These are phyloP conservation scores for Wickerhamiella slavikovae DNA, from an alignment of 805 yeast species.

Conservation along the genomic window DNA sequence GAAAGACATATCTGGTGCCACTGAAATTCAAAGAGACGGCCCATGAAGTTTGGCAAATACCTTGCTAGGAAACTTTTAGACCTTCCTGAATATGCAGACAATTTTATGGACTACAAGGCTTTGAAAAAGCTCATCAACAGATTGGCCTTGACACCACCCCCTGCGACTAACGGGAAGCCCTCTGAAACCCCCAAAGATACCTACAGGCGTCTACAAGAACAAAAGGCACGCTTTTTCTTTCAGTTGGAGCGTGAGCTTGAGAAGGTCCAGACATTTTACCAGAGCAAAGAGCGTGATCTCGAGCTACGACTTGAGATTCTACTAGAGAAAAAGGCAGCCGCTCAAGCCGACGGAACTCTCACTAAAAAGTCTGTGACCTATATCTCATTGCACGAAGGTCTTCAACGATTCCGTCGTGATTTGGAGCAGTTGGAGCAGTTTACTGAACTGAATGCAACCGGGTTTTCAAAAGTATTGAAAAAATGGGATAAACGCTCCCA, in stretches of 20 bases:
- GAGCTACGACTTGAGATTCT: slow-evolving; percentile 60
- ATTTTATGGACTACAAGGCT: slow-evolving; percentile 87
- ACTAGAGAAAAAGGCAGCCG: slow-evolving; percentile 44
- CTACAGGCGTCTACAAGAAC: slow-evolving; percentile 51
- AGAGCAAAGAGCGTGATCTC: slow-evolving; percentile 79
- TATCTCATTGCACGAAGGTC: slow-evolving; percentile 67
- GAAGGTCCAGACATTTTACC: slow-evolving; percentile 79
- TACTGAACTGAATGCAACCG: slow-evolving; percentile 86
- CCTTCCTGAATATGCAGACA: slow-evolving; percentile 83
- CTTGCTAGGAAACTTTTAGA: slow-evolving; percentile 87
- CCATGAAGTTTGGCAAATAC: slow-evolving; percentile 83
- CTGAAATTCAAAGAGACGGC: background rate
- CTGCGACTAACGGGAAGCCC: slow-evolving; percentile 24
- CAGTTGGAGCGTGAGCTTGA: slow-evolving; percentile 85
- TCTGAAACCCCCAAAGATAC: slow-evolving; percentile 17
- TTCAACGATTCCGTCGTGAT: slow-evolving; percentile 76
- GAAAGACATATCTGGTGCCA: background rate
- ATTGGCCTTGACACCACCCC: slow-evolving; percentile 22
- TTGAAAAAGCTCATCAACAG: slow-evolving; percentile 79
- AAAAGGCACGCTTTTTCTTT: slow-evolving; percentile 75
- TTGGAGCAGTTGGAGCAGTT: slow-evolving; percentile 77
- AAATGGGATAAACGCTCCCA: slow-evolving; percentile 97
- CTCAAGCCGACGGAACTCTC: slow-evolving; percentile 23
- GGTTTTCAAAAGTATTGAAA: slow-evolving; percentile 84
- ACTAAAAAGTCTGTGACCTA: slow-evolving; percentile 51